Evolutionary conservation across 1,284 basidiomycete genomes (phyloP).

Genomic region (Boletellus deceptivus): DNA sequence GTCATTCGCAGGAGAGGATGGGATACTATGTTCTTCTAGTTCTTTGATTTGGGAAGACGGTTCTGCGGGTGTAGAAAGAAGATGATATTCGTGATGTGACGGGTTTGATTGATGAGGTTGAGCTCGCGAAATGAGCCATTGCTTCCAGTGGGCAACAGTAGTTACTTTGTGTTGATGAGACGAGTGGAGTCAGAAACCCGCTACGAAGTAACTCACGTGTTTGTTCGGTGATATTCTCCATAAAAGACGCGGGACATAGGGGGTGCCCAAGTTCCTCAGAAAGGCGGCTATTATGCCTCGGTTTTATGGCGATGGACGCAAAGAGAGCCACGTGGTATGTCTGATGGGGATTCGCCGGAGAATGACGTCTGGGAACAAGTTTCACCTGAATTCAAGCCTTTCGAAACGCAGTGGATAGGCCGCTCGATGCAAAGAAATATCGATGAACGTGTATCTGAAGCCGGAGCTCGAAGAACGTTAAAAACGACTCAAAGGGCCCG

Average conservation of each 20-base stretch:
- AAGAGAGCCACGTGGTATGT: not conserved
- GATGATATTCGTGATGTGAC: slow-evolving; percentile 26
- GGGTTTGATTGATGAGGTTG: slow-evolving; percentile 13
- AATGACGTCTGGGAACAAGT: too few species aligned
- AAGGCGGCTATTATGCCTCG: too few species aligned
- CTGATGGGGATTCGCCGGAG: not conserved
- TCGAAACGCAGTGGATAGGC: not conserved
- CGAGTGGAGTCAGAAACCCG: not conserved
- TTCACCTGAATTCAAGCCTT: not conserved
- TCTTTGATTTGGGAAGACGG: slow-evolving; percentile 8
- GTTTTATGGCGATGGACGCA: not conserved
- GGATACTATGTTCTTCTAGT: slow-evolving; percentile 5
- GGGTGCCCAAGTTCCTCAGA: too few species aligned
- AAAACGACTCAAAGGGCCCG: too few species aligned
- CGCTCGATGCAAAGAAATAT: not conserved
- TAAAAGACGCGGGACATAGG: not conserved
- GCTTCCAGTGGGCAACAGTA: slow-evolving; percentile 17
- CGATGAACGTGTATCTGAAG: not conserved
- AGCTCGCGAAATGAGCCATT: slow-evolving; percentile 12
- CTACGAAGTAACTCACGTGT: slow-evolving; percentile 9
- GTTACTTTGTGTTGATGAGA: slow-evolving; percentile 6
- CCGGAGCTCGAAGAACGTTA: too few species aligned
- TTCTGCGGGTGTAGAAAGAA: slow-evolving; percentile 12
- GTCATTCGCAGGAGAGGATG: not conserved
- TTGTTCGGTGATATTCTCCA: slow-evolving; percentile 10